A percentile compares a stretch with the other conserved stretches of the same genome.
Conservation (phyloP, 257 asterid genomes). For the Cordia subcordata region DNA sequence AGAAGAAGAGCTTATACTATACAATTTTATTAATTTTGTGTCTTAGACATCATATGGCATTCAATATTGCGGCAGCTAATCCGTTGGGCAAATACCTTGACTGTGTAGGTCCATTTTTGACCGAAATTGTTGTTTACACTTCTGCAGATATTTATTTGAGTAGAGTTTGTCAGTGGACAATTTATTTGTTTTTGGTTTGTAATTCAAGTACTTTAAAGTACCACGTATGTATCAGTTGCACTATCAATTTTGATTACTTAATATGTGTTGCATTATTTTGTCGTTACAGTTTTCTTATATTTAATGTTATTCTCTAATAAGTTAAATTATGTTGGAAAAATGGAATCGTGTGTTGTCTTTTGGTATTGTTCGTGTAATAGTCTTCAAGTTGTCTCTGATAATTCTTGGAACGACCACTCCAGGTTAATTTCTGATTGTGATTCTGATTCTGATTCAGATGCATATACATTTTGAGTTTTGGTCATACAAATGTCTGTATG, state of each 20-base stretch:
- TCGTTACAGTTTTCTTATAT: slow-evolving; percentile 13
- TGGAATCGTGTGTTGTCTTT: slow-evolving; percentile 88
- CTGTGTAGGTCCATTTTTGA: background rate
- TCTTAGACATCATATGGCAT: no score
- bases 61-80: no score
- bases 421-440: slow-evolving; percentile 69
- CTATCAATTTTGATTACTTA: slow-evolving; percentile 17
- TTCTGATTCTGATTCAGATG: background rate
- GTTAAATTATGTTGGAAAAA: slow-evolving; percentile 17
- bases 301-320: slow-evolving; percentile 13
- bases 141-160: slow-evolving; percentile 84
- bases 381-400: slow-evolving; percentile 75
- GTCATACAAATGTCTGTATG: background rate
- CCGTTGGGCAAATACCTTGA: no score
- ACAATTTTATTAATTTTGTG: no score
- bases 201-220: slow-evolving; percentile 94
- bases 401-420: slow-evolving; percentile 97
- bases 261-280: slow-evolving; percentile 12
- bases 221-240: slow-evolving; percentile 79
- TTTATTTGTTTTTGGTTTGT: slow-evolving; percentile 81
- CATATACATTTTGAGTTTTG: slow-evolving; percentile 10
- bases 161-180: slow-evolving; percentile 98
- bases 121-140: background rate
- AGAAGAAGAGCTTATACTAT: no score
- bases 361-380: slow-evolving; percentile 93